Base-by-base conservation (phyloP, 331 rosid species). In the Phaseolus coccineus region DNA sequence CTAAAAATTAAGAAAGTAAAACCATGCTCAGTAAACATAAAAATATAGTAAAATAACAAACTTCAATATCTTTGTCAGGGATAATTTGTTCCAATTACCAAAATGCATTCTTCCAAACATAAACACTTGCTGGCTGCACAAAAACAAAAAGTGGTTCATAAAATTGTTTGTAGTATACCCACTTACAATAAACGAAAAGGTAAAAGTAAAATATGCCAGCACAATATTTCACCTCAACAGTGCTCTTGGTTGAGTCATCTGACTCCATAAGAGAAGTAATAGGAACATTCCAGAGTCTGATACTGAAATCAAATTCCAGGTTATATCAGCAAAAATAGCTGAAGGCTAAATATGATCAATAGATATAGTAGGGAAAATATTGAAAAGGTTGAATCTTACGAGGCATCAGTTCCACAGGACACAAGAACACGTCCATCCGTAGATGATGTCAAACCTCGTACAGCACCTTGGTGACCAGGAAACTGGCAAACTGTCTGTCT, bases 381-480 rank as follows among this genome's bases (percentile, higher is more conserved):
- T 8, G 12, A 33, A 50, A 39, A 57, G 53, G 28, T 76, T 77
- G 80, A 55, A 77, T 24, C 90, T 90, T 89, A 96, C 98, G 80
- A 85, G 93, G 88, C 84, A 90, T 96, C 98, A 56, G 94, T 88
- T 77, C 98, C 98, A 81, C 99, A 96, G 65, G 99, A 93, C 64
- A 96, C 89, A 71, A 96, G 91, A 78, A 88, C 73, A 39, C 40
- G 83, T 47, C 98, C 99, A 90, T 96, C 96, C 10, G 94, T 87
- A 72, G 96, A 90, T 66, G 63, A 90, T 12, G 97, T 85, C 68
- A 93, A 65, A 78, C 99, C 98, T 81, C 87, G 88, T n/a, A 91
- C 97, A 28, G 98, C 94, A 83, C 98, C 96, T 89, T 68, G 93
- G 81, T 93, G 99, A 56, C 99, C 99, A 83, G 93, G 94, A 90